These are phyloP conservation scores for Myochromella boudieri DNA, from an alignment of 768 basidiomycete genomes.

Conservation along the genomic window DNA sequence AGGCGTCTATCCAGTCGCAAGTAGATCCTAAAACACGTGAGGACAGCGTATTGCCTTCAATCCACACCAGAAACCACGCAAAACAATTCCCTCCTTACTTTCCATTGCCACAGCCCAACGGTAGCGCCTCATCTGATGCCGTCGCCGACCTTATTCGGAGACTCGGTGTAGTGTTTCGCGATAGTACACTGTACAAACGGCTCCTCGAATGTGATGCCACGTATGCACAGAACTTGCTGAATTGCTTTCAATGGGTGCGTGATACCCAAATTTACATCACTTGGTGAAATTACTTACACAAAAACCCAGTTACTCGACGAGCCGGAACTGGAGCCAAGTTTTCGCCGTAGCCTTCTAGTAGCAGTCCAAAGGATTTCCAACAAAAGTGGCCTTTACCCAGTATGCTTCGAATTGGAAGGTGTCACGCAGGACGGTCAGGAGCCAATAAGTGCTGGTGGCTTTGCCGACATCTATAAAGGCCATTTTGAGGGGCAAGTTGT, in stretches of 20 bases:
- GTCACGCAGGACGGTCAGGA: neutral
- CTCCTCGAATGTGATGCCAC: neutral
- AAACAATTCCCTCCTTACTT: no score
- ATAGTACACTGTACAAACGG: neutral
- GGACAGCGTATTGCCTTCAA: no score
- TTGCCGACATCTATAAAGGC: neutral
- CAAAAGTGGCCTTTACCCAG: neutral
- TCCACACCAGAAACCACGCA: no score
- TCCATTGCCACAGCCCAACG: no score
- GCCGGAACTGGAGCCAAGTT: neutral
- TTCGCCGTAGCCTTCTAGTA: neutral
- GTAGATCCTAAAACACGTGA: no score
- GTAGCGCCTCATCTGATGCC: no score
- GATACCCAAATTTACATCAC: no score
- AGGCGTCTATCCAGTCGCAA: no score
- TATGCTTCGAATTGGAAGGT: neutral
- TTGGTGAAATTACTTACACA: neutral
- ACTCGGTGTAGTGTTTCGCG: neutral
- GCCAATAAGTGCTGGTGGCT: neutral
- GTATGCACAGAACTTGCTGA: neutral
- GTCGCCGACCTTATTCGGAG: neutral
- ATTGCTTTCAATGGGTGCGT: neutral
- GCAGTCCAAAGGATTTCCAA: no score
- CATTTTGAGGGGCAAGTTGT: neutral
- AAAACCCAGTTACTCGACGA: neutral